Evolutionary conservation across 768 basidiomycete genomes (phyloP).

Genomic region (Suillus occidentalis): DNA sequence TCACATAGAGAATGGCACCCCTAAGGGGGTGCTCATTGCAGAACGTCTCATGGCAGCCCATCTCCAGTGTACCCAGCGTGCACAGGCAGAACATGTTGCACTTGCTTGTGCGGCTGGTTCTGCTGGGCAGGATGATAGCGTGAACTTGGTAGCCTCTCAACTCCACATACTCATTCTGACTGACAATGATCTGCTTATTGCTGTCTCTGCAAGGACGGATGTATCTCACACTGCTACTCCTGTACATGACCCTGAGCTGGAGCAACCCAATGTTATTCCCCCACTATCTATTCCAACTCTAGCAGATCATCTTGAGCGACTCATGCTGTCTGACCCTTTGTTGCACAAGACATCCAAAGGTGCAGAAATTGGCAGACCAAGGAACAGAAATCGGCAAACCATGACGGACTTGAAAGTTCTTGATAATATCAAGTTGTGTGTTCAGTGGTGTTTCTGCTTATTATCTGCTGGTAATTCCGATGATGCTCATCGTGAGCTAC

Average conservation of each 20-base stretch:
- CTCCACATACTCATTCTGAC: no score
- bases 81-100: background rate
- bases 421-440: background rate
- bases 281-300: constrained; percentile 1
- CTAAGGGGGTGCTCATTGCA: constrained; percentile 9
- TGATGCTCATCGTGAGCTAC: background rate
- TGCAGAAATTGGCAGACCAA: background rate
- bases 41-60: constrained; percentile 7
- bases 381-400: background rate
- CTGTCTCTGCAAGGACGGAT: no score
- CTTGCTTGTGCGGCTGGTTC: no score
- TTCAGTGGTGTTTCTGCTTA: background rate
- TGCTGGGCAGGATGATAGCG: no score
- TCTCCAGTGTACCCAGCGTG: background rate
- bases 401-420: constrained; percentile 1
- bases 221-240: no score
- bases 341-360: background rate
- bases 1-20: background rate
- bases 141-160: no score
- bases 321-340: background rate
- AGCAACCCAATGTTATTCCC: no score
- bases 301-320: constrained; percentile 2
- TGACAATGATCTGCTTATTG: no score
- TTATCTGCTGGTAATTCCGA: background rate
- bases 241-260: no score